phyloP scores from a whole-genome alignment of 495 filamentous ascomycete species.

The Neurospora sp. region DNA sequence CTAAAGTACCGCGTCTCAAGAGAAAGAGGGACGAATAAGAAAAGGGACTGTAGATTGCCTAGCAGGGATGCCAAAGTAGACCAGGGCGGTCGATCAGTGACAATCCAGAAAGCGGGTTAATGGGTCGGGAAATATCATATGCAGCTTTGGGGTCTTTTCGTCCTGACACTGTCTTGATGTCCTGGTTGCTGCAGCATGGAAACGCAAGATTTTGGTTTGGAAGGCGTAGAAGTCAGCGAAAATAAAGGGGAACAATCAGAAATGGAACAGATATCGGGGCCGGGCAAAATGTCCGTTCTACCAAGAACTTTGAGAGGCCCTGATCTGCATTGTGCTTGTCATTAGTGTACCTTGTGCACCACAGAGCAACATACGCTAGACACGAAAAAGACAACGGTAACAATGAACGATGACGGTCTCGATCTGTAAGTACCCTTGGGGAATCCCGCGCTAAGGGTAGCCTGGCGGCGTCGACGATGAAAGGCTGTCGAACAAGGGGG shows the following conservation, averaged over 20 bases:
- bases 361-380: neutral
- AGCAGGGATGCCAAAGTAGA: conserved; percentile 16
- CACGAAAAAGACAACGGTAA: neutral
- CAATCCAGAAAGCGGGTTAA: conserved; percentile 22
- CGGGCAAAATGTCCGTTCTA: neutral
- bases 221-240: neutral
- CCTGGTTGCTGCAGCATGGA: conserved; percentile 1
- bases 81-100: conserved; percentile 12
- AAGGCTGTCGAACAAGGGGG: neutral
- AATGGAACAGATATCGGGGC: neutral
- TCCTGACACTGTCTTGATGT: neutral
- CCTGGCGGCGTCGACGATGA: neutral
- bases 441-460: neutral
- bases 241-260: neutral
- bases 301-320: neutral
- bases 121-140: conserved; percentile 15
- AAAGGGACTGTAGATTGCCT: conserved; percentile 16
- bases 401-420: neutral
- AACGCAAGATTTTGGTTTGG: neutral
- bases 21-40: conserved; percentile 2
- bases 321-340: neutral
- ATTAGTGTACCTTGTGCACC: neutral
- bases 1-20: conserved; percentile 14
- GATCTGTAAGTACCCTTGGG: neutral
- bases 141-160: neutral